Percentiles rank a stretch among this genome's conserved stretches.
Evolutionary conservation across 495 filamentous ascomycete genomes (phyloP).

Genomic region (Hypoxylon cercidicola): DNA sequence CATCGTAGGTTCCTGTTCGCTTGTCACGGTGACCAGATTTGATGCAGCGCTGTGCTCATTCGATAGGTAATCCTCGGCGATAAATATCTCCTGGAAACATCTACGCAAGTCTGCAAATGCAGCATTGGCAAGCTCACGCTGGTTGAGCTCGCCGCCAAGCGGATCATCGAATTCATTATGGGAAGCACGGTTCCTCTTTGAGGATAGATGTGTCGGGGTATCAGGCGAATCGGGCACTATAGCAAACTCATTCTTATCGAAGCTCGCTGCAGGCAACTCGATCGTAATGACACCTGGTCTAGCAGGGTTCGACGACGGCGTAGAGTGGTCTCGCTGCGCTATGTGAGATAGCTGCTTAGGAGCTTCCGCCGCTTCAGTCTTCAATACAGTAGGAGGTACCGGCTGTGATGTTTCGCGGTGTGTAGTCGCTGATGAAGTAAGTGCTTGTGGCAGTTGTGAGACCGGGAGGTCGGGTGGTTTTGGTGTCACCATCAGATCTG

Average conservation of each 20-base stretch:
- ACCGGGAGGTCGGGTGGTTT: constrained; percentile 19
- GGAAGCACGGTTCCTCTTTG: constrained; percentile 51
- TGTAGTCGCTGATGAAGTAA: constrained; percentile 11
- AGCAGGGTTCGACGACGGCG: constrained; percentile 16
- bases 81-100: constrained; percentile 77
- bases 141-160: constrained; percentile 67
- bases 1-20: constrained; percentile 69
- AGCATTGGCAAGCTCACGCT: constrained; percentile 81
- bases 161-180: constrained; percentile 58
- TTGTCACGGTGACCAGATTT: constrained; percentile 54
- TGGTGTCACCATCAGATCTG: constrained; percentile 44
- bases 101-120: constrained; percentile 73
- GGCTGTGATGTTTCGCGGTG: constrained; percentile 26
- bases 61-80: constrained; percentile 76
- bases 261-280: constrained; percentile 49
- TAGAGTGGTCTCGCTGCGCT: constrained; percentile 6
- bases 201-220: constrained; percentile 52
- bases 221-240: constrained; percentile 55
- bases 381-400: constrained; percentile 9
- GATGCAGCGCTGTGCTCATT: constrained; percentile 56
- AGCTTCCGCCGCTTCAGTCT: constrained; percentile 18
- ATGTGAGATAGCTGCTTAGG: constrained; percentile 5
- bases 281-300: constrained; percentile 46
- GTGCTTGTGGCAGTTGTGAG: constrained; percentile 24
- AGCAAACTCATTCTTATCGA: constrained; percentile 54